Evolutionary conservation across 208 protist genomes (phyloP).

Genomic region (Kentomonas sorsogonicus): DNA sequence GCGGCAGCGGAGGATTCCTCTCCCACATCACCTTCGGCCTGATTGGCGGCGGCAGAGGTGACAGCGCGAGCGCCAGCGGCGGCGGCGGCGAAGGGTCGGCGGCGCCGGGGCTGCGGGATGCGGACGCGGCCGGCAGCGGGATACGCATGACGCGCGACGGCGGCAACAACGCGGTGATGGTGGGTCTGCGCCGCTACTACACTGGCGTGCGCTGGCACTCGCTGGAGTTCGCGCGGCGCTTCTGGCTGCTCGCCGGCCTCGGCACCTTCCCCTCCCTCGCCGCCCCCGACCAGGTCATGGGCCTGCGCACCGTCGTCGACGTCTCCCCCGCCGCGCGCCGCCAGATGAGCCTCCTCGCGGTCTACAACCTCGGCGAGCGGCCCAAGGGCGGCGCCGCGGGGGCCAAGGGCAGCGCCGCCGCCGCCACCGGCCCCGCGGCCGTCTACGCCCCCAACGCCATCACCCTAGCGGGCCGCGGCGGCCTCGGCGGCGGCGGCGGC

Average conservation of each 20-base stretch:
- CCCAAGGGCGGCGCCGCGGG: too few relatives aligned
- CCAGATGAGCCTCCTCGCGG: constrained; percentile 18
- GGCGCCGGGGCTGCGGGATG: too few relatives aligned
- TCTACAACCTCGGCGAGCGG: constrained; percentile 26
- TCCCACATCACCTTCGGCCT: too few relatives aligned
- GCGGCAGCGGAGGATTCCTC: too few relatives aligned
- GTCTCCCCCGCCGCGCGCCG: constrained; percentile 19
- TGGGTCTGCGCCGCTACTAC: constrained; percentile 39
- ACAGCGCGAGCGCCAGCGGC: too few relatives aligned
- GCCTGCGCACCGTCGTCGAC: constrained; percentile 9
- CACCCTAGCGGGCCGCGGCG: background rate
- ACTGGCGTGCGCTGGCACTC: constrained; percentile 61
- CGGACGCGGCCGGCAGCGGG: too few relatives aligned
- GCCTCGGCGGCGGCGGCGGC: background rate
- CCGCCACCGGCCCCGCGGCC: background rate
- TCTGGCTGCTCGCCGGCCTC: constrained; percentile 42
- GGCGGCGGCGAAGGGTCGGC: too few relatives aligned
- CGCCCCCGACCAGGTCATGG: constrained; percentile 18
- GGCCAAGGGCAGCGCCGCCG: background rate
- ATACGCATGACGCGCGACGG: too few relatives aligned
- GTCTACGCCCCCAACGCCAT: too few relatives aligned
- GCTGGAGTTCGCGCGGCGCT: constrained; percentile 65
- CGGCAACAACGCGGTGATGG: too few relatives aligned
- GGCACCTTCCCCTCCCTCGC: constrained; percentile 25
- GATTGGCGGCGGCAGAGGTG: too few relatives aligned